Conservation (phyloP, 2,329 filamentous ascomycete species). For the Ophiostoma australiae region DNA sequence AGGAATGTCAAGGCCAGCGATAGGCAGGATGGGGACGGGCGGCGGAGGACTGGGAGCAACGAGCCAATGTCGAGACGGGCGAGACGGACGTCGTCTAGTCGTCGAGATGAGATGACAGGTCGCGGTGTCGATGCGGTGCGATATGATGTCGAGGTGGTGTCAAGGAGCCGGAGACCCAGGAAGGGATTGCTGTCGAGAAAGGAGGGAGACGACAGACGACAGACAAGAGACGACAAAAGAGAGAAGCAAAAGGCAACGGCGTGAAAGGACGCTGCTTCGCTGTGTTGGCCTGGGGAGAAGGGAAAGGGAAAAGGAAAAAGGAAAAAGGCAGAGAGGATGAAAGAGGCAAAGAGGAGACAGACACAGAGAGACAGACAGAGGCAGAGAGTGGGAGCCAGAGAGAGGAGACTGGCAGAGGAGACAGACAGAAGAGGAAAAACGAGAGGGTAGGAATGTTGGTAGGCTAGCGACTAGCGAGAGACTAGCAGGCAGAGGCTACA, state of each 20-base stretch:
- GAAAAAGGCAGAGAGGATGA: neutral
- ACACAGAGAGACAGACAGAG: neutral
- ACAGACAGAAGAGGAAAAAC: constrained; percentile 3
- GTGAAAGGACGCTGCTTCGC: constrained; percentile 15
- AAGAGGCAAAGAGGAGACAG: neutral
- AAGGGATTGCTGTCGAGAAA: neutral
- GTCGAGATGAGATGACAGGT: neutral
- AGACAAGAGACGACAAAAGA: neutral
- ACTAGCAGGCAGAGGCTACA: neutral
- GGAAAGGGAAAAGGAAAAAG: constrained; percentile 10
- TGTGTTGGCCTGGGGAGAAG: constrained; percentile 16
- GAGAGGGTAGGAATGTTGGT: constrained; percentile 5
- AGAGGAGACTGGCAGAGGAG: neutral
- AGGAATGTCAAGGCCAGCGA: constrained; percentile 1
- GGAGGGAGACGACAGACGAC: neutral
- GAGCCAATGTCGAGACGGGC: neutral
- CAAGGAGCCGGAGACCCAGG: constrained; percentile 2
- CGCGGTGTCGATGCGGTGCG: neutral
- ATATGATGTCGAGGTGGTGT: neutral
- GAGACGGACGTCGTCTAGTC: neutral
- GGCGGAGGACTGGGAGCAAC: neutral
- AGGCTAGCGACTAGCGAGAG: neutral
- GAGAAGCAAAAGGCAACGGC: constrained; percentile 14
- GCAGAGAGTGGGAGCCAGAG: neutral
- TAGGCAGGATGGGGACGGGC: neutral